These are phyloP conservation scores for Talaromyces amestolkiae DNA, from an alignment of 2,329 filamentous ascomycete species.

Conservation along the genomic window DNA sequence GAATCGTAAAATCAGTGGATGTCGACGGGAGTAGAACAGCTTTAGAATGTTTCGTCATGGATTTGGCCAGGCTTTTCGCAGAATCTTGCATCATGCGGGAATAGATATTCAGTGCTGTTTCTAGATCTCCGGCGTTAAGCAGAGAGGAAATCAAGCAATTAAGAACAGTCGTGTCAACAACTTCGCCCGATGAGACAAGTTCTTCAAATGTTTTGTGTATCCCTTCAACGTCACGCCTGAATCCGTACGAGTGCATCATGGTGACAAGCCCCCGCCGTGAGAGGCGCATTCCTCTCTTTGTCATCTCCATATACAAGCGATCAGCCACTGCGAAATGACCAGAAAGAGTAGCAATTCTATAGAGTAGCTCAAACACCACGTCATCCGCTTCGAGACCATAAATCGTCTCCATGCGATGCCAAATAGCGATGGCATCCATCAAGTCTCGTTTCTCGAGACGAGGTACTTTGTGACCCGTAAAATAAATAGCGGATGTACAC, in stretches of 20 bases:
- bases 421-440: constrained; percentile 70
- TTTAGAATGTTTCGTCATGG: constrained; percentile 22
- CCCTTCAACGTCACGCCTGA: constrained; percentile 68
- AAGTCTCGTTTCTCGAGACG: constrained; percentile 59
- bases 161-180: constrained; percentile 81
- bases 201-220: constrained; percentile 75
- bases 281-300: constrained; percentile 62
- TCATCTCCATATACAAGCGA: constrained; percentile 80
- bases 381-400: constrained; percentile 64
- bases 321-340: constrained; percentile 82
- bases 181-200: constrained; percentile 79
- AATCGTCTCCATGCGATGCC: constrained; percentile 83
- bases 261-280: constrained; percentile 80
- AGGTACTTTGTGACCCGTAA: constrained; percentile 70
- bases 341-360: constrained; percentile 81
- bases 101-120: constrained; percentile 77
- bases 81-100: constrained; percentile 72
- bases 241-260: constrained; percentile 78
- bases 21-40: constrained; percentile 25
- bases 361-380: constrained; percentile 91
- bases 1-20: constrained; percentile 36
- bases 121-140: constrained; percentile 70
- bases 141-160: constrained; percentile 83
- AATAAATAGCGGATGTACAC: constrained; percentile 82
- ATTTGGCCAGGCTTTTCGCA: constrained; percentile 23